A percentile compares a stretch with the other conserved stretches of the same genome.
Conservation (phyloP, 306 rosid genomes). For the cucumber (Cucumis sativus) region Cucumber_9930_V3 NC_026657.2:13550501-13551000, state of each 20-base stretch:
- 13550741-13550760: too few relatives aligned
- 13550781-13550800: background rate
- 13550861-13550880: background rate
- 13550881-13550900: background rate
- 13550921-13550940: background rate
- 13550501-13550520: background rate
- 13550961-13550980: background rate
- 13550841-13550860: background rate
- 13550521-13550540: background rate
- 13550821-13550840: background rate
- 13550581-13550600: background rate
- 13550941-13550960: background rate
- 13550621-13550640: background rate
- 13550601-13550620: background rate
- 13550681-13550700: background rate
- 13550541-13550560: background rate
- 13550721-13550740: background rate
- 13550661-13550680: background rate
- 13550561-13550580: background rate
- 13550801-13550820: background rate
- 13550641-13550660: background rate
- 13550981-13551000: background rate
- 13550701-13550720: background rate
- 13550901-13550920: background rate
- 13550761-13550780: background rate